Base-by-base conservation (phyloP, 768 basidiomycete species). In the Crassisporium funariophilum region DNA sequence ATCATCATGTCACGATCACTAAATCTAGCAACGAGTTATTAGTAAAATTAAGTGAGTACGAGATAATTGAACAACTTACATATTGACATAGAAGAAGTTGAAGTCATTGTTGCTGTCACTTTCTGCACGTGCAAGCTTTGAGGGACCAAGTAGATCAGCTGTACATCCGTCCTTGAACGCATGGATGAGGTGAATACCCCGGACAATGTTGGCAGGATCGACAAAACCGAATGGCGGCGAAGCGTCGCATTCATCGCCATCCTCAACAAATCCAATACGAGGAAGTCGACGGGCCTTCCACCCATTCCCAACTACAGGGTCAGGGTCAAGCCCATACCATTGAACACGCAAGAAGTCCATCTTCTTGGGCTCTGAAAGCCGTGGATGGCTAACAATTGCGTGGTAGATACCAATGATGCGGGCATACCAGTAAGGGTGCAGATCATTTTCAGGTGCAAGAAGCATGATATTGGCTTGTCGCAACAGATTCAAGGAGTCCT, bases 181-280 rank as follows among this genome's bases (percentile, higher is more conserved):
- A 5, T 46, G 75, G 4, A 78, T 68, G 1, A 77, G 47, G 44
- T 78, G 75, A 0, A 57, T 53, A 0, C 55, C 67, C 0, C 69
- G 49, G 13, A 79, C 62, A 4, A 79, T 58, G 0, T 60, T 51
- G 5, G 52, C 37, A 0, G 77, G 77, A 49, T 79, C 61, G 0
- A 79, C 15, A 36, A 81, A 80, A 0, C 76, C 69, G 45, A 77
- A 80, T 3, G 70, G 11, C n/a, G 29, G 29, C 10, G 29, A 31
- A n/a, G 11, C 29, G n/a, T n/a, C 63, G 2, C 54, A 52, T 0
- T 41, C 29, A 16, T 66, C 62, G 0, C 58, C 41, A 4, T 52
- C 38, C 2, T 60, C 46, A 0, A 78, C 49, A 52, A 77, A 80
- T 0, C 62, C 63, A n/a, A 80, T 24, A 0, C 61, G 49, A 22